Percentiles rank a stretch among this genome's conserved stretches.
phyloP scores from a whole-genome alignment of 345 rosid genomes.

The Excoecaria cochinchinensis region DNA sequence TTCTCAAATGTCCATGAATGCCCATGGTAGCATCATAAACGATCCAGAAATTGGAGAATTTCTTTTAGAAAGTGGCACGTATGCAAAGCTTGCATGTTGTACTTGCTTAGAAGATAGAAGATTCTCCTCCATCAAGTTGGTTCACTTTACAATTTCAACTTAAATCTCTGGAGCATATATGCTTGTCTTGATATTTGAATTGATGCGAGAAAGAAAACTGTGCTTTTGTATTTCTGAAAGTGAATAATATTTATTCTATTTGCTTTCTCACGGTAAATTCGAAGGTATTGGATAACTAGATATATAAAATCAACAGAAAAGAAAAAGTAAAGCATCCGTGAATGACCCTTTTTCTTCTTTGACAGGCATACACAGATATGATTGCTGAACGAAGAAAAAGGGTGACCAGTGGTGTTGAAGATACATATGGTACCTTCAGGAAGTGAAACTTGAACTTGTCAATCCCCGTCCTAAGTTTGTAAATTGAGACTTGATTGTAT shows the following conservation, averaged over 20 bases:
- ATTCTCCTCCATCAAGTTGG: slow-evolving; percentile 3
- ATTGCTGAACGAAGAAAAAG: slow-evolving; percentile 71
- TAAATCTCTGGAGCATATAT: neutral
- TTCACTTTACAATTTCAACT: neutral
- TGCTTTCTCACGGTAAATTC: neutral
- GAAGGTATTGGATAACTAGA: neutral
- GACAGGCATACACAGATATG: slow-evolving; percentile 72
- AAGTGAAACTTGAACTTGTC: neutral
- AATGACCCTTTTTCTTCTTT: neutral
- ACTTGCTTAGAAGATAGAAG: neutral
- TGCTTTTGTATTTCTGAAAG: neutral
- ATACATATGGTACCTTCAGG: slow-evolving; percentile 57
- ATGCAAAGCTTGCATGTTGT: neutral
- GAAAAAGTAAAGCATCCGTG: neutral
- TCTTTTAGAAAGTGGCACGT: neutral
- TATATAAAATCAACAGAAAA: neutral
- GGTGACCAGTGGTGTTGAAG: slow-evolving; percentile 71
- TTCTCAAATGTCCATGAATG: neutral
- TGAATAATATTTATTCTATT: neutral
- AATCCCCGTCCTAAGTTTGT: neutral
- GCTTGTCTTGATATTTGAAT: neutral
- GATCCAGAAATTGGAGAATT: neutral
- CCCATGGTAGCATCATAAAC: neutral
- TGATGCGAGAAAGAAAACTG: neutral
- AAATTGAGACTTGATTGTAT: neutral